Evolutionary conservation across 495 filamentous ascomycete genomes (phyloP).

Genomic region (Aspergillus indologenus): DNA sequence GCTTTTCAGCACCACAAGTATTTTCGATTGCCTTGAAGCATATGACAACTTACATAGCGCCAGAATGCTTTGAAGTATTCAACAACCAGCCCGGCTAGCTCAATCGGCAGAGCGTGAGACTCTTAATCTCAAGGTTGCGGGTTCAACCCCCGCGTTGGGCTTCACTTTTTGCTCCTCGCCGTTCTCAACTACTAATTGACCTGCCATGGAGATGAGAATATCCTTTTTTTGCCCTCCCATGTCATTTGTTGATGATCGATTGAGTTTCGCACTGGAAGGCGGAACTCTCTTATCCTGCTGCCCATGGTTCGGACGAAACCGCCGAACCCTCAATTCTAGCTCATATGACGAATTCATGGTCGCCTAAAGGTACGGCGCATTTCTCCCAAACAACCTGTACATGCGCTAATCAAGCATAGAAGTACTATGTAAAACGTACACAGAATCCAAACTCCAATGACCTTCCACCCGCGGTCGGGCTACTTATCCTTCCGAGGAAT

Average conservation of each 20-base stretch:
- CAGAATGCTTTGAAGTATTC: too few relatives aligned
- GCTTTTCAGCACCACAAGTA: too few relatives aligned
- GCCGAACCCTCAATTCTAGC: neutral
- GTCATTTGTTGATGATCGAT: too few relatives aligned
- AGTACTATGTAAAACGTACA: neutral
- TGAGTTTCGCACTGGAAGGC: too few relatives aligned
- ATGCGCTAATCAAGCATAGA: neutral
- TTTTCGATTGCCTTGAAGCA: too few relatives aligned
- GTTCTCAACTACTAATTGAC: too few relatives aligned
- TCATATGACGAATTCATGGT: neutral
- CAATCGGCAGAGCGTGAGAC: slow-evolving; percentile 20
- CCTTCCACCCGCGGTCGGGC: too few relatives aligned
- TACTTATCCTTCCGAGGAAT: slow-evolving; percentile 1
- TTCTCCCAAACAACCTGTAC: neutral
- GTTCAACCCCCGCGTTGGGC: slow-evolving; percentile 18
- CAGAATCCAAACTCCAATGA: neutral
- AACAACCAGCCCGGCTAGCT: slow-evolving; percentile 15
- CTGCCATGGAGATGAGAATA: too few relatives aligned
- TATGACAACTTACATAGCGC: too few relatives aligned
- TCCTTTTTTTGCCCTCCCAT: slow-evolving; percentile 2
- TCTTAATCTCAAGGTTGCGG: slow-evolving; percentile 20
- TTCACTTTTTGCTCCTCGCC: slow-evolving; percentile 1
- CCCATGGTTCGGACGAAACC: neutral
- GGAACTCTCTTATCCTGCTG: neutral
- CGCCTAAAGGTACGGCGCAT: too few relatives aligned